Conservation (phyloP, 2,329 filamentous ascomycete species). For the Apiospora pterosperma region DNA sequence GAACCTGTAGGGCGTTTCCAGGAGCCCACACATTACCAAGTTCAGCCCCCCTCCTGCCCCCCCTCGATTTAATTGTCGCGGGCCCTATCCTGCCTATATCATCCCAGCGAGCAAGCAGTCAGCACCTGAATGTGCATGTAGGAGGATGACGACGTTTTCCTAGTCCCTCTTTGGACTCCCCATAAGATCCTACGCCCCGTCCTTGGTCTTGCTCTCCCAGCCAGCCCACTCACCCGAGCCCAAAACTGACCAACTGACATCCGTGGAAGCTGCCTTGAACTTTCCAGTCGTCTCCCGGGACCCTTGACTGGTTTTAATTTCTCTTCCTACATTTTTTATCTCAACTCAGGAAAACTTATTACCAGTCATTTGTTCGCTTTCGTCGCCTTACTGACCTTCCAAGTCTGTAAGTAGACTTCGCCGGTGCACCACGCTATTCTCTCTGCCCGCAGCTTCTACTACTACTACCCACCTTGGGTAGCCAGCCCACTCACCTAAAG, state of each 20-base stretch:
- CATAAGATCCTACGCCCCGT: not conserved
- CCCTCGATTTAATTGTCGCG: not conserved
- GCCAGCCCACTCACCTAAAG: not conserved
- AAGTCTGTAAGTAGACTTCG: not conserved
- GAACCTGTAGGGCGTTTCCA: not conserved
- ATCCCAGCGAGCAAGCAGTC: not conserved
- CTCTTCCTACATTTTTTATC: not conserved
- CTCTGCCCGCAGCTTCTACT: not conserved
- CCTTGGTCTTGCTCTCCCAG: not conserved
- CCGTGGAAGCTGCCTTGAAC: not conserved
- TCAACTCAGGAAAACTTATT: too few relatives aligned
- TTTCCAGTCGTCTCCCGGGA: not conserved
- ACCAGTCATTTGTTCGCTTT: not conserved
- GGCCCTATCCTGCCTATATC: constrained; percentile 1
- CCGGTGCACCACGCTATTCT: not conserved
- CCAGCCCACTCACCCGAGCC: not conserved
- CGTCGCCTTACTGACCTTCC: not conserved
- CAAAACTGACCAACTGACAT: not conserved
- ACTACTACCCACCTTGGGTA: too few relatives aligned
- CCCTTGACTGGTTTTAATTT: not conserved
- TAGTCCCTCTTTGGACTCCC: not conserved
- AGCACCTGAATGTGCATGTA: not conserved
- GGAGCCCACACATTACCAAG: not conserved
- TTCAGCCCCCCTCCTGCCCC: constrained; percentile 1
- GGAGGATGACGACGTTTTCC: constrained; percentile 1